Evolutionary conservation across 2,329 filamentous ascomycete genomes (phyloP).

Genomic region (Verticillium nubilum): DNA sequence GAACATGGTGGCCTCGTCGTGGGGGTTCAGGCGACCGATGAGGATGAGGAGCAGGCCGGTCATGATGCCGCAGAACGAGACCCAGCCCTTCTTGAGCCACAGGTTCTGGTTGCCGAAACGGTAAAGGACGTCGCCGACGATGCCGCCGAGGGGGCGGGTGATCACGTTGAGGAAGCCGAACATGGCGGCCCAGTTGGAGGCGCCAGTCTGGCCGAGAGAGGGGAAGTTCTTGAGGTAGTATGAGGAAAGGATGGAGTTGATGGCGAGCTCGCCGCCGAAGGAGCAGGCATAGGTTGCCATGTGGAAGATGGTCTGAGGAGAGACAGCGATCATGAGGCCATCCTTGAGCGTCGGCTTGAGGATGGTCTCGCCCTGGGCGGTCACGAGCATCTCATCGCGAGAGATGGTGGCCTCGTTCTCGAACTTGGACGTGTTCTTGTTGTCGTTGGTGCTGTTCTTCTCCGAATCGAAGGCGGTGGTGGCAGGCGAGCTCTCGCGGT

Average conservation of each 20-base stretch:
- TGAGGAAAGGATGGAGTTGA: slow-evolving; percentile 53
- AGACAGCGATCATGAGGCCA: slow-evolving; percentile 37
- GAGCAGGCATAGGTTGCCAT: slow-evolving; percentile 56
- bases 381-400: slow-evolving; percentile 46
- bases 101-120: slow-evolving; percentile 26
- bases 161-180: slow-evolving; percentile 70
- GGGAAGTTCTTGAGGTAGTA: slow-evolving; percentile 59
- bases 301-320: slow-evolving; percentile 50
- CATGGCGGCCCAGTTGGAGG: slow-evolving; percentile 62
- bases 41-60: slow-evolving; percentile 57
- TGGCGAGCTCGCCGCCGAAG: slow-evolving; percentile 57
- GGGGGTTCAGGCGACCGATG: slow-evolving; percentile 59
- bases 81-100: slow-evolving; percentile 51
- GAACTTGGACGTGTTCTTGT: slow-evolving; percentile 26
- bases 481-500: slow-evolving; percentile 22
- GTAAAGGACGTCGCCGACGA: slow-evolving; percentile 46
- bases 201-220: slow-evolving; percentile 46
- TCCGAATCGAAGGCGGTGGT: slow-evolving; percentile 22
- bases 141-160: slow-evolving; percentile 61
- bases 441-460: slow-evolving; percentile 25
- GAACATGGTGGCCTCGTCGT: slow-evolving; percentile 60
- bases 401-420: slow-evolving; percentile 42
- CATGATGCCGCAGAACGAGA: slow-evolving; percentile 54
- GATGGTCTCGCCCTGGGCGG: slow-evolving; percentile 46
- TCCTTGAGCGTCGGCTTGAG: slow-evolving; percentile 51